A percentile compares a stretch with the other conserved stretches of the same genome.
These are phyloP conservation scores for Phaeophleospora eucalypticola DNA, from an alignment of 2,329 filamentous ascomycete species.

Conservation along the genomic window DNA sequence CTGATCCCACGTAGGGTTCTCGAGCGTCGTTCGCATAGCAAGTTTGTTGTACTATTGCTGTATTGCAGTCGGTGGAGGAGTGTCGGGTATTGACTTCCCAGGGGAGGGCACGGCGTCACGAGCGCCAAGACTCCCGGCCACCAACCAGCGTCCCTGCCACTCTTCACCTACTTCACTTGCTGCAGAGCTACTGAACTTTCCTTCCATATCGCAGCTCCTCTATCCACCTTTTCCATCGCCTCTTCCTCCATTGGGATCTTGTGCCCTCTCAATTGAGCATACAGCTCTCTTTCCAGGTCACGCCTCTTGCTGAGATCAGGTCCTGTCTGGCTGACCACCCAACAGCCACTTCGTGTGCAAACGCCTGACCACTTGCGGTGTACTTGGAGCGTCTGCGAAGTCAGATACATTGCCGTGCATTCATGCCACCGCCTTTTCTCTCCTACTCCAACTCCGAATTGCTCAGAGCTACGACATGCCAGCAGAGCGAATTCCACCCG, in stretches of 20 bases:
- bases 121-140: not conserved
- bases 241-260: not conserved
- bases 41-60: too few relatives aligned
- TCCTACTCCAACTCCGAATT: too few relatives aligned
- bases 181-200: not conserved
- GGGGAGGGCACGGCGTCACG: not conserved
- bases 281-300: not conserved
- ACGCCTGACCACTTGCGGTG: not conserved
- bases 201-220: not conserved
- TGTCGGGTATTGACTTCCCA: too few relatives aligned
- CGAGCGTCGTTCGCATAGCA: too few relatives aligned
- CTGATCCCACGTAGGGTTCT: too few relatives aligned
- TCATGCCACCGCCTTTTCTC: too few relatives aligned
- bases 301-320: not conserved
- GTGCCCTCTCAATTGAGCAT: not conserved
- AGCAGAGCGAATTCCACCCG: too few relatives aligned
- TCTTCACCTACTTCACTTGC: not conserved
- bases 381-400: not conserved
- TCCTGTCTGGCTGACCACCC: not conserved
- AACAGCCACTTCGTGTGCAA: not conserved
- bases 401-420: too few relatives aligned
- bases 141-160: not conserved
- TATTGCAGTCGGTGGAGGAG: too few relatives aligned
- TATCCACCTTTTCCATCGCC: not conserved
- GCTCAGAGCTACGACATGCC: too few relatives aligned